Base-by-base conservation (phyloP, 257 asterid species). In the Nicotiana tabacum region DNA sequence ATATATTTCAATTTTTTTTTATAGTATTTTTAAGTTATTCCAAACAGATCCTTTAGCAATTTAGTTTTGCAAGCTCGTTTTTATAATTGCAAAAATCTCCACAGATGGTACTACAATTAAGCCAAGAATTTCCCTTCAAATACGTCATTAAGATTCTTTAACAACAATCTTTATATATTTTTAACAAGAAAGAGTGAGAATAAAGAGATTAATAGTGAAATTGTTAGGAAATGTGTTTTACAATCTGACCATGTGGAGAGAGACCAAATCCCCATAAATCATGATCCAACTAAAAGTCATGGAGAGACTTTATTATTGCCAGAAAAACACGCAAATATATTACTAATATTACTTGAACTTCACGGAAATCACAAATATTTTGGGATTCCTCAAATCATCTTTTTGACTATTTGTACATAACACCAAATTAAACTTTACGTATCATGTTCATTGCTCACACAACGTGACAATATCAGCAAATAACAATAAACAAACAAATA, bases 351-450 rank as follows among this genome's bases (percentile, higher is more conserved):
- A 51, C 80, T 51, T 76, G 46, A 76, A 51, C 46, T 51, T 74
- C 64, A 76, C 64, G 64, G 29, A 51, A 76, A 76, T 76, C 64
- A 76, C 80, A 76, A 46, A 15, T 76, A 76, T 51, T 24, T 76
- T 0, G 80, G 80, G 80, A 76, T 51, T 76, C 64, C 64, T 27
- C 37, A 27, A 27, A 76, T 29, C 64, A 76, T 76, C 64, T 76
- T 51, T 27, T 76, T 76, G 80, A 76, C 64, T 76, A 27, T 9
- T 51, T 51, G 80, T 76, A 51, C 16, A 51, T 76, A 33, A 76
- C 15, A 76, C 43, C 64, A 76, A 51, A 76, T 15, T 48, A 35
- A 6, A 51, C 64, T 51, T 76, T 76, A 76, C 80, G 80, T 51
- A 74, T 27, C 64, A 35, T 48, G 8, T 37, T 27, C 64, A 18